Conservation (phyloP, 371 early-diverging fungal species). For the Nosema granulosis region DNA sequence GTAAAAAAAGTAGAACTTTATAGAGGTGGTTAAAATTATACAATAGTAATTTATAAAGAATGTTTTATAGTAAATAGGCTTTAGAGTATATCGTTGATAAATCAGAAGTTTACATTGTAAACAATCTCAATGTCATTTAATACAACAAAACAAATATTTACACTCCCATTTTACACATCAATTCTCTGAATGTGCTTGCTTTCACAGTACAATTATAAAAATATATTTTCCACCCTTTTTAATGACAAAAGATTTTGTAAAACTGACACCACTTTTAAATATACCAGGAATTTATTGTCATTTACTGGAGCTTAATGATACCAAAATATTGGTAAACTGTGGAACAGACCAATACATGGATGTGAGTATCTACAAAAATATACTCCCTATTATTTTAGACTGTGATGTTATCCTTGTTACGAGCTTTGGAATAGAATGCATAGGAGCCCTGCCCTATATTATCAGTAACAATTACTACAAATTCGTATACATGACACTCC, state of each 20-base stretch:
- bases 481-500: conserved; percentile 82
- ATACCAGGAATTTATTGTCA: conserved; percentile 46
- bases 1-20: no score
- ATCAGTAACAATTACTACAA: conserved; percentile 75
- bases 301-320: conserved; percentile 59
- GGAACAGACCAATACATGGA: conserved; percentile 56
- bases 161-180: neutral
- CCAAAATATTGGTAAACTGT: conserved; percentile 65
- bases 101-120: no score
- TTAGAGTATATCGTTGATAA: no score
- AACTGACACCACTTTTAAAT: neutral
- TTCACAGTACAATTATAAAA: no score
- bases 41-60: no score
- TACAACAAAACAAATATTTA: neutral
- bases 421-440: conserved; percentile 77
- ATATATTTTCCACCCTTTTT: no score
- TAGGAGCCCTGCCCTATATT: conserved; percentile 83
- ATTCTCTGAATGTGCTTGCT: neutral
- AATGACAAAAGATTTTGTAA: neutral
- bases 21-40: no score
- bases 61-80: no score
- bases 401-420: conserved; percentile 86
- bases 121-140: no score
- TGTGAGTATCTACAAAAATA: conserved; percentile 40
- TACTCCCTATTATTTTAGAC: conserved; percentile 62